Percentiles rank a stretch among this genome's conserved stretches.
These are phyloP conservation scores for Juncus effusus DNA, from an alignment of 176 grass and related monocot genomes.

Conservation along the genomic window DNA sequence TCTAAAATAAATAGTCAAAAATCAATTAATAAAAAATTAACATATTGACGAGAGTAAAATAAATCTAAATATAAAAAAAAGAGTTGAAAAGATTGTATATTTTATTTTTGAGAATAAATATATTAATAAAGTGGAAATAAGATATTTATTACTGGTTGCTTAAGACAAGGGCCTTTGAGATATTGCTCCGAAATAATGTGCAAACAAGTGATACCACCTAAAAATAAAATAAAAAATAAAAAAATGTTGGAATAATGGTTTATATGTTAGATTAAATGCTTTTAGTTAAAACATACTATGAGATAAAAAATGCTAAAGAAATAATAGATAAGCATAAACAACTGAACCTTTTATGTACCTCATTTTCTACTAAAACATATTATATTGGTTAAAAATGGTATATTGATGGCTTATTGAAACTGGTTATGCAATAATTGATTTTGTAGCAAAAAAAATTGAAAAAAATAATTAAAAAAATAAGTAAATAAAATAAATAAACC, in stretches of 20 bases:
- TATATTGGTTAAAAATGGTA: too few relatives aligned
- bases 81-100: too few relatives aligned
- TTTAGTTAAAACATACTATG: neutral
- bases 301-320: too few relatives aligned
- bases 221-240: constrained; percentile 18
- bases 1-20: constrained; percentile 38
- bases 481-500: constrained; percentile 30
- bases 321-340: too few relatives aligned
- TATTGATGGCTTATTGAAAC: too few relatives aligned
- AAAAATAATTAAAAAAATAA: neutral
- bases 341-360: too few relatives aligned
- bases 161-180: constrained; percentile 87
- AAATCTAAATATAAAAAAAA: too few relatives aligned
- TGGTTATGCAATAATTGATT: too few relatives aligned
- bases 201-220: constrained; percentile 95
- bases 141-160: constrained; percentile 66
- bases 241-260: constrained; percentile 2
- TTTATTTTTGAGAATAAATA: too few relatives aligned
- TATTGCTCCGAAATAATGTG: constrained; percentile 85
- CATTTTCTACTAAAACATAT: too few relatives aligned
- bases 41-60: neutral
- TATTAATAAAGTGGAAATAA: too few relatives aligned
- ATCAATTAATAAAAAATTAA: neutral
- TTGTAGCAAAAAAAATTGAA: neutral
- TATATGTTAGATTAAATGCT: neutral